These are phyloP conservation scores for Linum tenue DNA, from an alignment of 345 rosid species.

Conservation along the genomic window DNA sequence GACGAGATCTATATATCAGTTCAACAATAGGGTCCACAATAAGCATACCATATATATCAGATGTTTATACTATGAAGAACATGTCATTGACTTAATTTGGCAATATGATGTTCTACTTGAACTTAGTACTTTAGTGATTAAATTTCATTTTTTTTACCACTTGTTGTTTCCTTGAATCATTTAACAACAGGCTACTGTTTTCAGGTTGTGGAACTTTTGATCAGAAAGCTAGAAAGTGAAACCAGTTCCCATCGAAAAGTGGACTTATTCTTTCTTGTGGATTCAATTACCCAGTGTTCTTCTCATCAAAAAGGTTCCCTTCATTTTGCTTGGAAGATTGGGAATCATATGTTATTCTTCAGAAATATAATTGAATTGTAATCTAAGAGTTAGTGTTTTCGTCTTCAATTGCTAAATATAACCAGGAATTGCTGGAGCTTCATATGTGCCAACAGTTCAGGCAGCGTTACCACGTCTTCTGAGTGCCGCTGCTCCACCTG, in stretches of 20 bases:
- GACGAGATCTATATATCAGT: too few species aligned
- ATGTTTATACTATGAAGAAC: too few species aligned
- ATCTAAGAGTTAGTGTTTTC: background rate
- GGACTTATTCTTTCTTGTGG: slow-evolving; percentile 89
- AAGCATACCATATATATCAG: too few species aligned
- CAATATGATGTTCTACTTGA: background rate
- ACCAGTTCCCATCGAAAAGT: slow-evolving; percentile 75
- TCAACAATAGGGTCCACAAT: too few species aligned
- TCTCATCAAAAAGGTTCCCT: slow-evolving; percentile 73
- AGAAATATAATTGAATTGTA: background rate
- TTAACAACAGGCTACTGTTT: background rate
- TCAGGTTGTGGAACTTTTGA: slow-evolving; percentile 90
- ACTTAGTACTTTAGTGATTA: too few species aligned
- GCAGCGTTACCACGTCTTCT: slow-evolving; percentile 90
- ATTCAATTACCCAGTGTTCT: slow-evolving; percentile 90
- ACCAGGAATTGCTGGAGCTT: slow-evolving; percentile 76
- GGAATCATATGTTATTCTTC: background rate
- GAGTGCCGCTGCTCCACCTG: slow-evolving; percentile 89
- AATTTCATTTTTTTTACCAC: background rate
- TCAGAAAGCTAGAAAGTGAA: slow-evolving; percentile 78
- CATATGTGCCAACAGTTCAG: slow-evolving; percentile 74
- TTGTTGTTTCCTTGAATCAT: background rate
- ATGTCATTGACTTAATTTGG: too few species aligned
- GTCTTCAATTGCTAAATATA: slow-evolving; percentile 7
- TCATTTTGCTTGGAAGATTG: background rate